Percentiles rank a stretch among this genome's conserved stretches.
phyloP scores from a whole-genome alignment of 2,329 filamentous ascomycete species.

The Aspergillus puulaauensis region DNA sequence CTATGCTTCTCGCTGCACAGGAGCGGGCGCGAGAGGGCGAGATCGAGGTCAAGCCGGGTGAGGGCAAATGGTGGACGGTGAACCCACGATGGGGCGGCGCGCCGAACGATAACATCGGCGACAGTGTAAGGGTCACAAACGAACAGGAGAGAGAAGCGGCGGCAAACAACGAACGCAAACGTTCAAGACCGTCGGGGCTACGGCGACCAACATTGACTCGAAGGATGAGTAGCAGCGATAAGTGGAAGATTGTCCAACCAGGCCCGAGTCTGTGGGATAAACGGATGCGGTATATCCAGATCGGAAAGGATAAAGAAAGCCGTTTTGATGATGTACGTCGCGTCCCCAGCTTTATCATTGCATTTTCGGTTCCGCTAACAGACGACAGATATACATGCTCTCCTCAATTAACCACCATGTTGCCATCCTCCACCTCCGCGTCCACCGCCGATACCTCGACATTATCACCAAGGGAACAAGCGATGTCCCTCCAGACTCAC shows the following conservation, averaged over 20 bases:
- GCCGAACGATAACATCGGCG: slow-evolving; percentile 34
- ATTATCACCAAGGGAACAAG: slow-evolving; percentile 49
- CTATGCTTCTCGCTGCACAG: slow-evolving; percentile 58
- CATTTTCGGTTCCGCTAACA: not conserved
- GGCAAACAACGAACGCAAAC: slow-evolving; percentile 35
- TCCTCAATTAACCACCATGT: slow-evolving; percentile 64
- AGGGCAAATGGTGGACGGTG: slow-evolving; percentile 62
- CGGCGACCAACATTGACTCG: slow-evolving; percentile 37
- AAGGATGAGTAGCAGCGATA: slow-evolving; percentile 47
- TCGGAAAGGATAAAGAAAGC: slow-evolving; percentile 51
- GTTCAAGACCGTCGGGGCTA: slow-evolving; percentile 32
- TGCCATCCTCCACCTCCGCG: slow-evolving; percentile 57
- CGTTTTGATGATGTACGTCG: slow-evolving; percentile 54
- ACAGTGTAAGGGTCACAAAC: slow-evolving; percentile 25
- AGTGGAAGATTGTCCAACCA: slow-evolving; percentile 55
- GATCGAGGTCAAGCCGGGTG: slow-evolving; percentile 50
- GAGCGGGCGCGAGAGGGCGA: slow-evolving; percentile 59
- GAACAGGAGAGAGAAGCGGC: slow-evolving; percentile 26
- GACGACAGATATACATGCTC: slow-evolving; percentile 57
- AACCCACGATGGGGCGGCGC: slow-evolving; percentile 58
- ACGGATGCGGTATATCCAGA: slow-evolving; percentile 55
- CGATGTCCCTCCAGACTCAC: slow-evolving; percentile 21
- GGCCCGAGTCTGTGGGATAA: slow-evolving; percentile 57
- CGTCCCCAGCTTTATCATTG: not conserved
- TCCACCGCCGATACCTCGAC: slow-evolving; percentile 58